These are phyloP conservation scores for Gymnopus androsaceus DNA, from an alignment of 1,284 basidiomycete species.

Conservation along the genomic window DNA sequence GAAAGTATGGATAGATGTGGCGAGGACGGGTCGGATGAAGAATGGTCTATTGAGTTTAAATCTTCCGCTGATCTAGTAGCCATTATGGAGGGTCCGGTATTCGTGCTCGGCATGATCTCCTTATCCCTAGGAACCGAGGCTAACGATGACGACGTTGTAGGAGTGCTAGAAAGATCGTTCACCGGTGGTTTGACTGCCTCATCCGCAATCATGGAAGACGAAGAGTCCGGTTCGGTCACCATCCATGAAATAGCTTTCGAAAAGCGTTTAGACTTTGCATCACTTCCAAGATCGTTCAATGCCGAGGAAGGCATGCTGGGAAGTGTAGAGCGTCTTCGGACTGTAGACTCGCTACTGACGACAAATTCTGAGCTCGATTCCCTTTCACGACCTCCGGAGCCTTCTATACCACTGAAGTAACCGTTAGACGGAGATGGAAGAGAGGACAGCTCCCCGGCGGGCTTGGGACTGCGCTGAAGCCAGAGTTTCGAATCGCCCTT, in stretches of 20 bases:
- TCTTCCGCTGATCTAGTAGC: neutral
- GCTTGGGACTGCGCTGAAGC: neutral
- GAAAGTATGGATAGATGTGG: slow-evolving; percentile 6
- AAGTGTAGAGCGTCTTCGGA: neutral
- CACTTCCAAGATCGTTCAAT: neutral
- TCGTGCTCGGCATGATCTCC: too few relatives aligned
- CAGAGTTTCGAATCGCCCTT: neutral
- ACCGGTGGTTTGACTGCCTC: too few relatives aligned
- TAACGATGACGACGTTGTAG: too few relatives aligned
- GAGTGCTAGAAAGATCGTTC: too few relatives aligned
- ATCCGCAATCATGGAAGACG: neutral
- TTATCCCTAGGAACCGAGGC: too few relatives aligned
- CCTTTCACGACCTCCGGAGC: neutral
- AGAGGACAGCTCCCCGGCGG: neutral
- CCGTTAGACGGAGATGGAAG: neutral
- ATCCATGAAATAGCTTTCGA: neutral
- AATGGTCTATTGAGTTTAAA: neutral
- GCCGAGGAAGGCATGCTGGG: neutral
- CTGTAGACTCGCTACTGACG: too few relatives aligned
- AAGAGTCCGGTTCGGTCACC: neutral
- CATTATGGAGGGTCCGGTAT: neutral
- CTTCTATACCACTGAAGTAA: neutral
- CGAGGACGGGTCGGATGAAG: neutral
- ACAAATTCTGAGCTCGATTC: neutral
- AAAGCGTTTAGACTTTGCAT: neutral